phyloP scores from a whole-genome alignment of 257 asterid genomes.

The Solanum infundibuliforme region DNA sequence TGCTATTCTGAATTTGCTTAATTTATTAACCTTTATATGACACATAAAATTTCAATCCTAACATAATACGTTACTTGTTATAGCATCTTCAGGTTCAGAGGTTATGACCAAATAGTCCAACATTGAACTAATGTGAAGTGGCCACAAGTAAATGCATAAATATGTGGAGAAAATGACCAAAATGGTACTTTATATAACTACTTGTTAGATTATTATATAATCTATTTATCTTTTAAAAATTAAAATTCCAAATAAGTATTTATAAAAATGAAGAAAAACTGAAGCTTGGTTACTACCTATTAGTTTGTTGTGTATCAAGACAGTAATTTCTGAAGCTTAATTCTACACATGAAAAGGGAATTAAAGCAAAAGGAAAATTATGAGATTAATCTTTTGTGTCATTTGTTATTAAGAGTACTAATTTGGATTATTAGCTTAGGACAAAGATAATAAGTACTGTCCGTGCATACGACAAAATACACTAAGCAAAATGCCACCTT shows the following conservation, averaged over 20 bases:
- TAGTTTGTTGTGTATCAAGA: background rate
- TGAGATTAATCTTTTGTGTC: background rate
- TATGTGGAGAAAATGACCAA: background rate
- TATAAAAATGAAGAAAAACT: background rate
- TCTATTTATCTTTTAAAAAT: background rate
- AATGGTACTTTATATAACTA: background rate
- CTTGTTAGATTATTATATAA: background rate
- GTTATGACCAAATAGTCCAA: background rate
- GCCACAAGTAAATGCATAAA: background rate
- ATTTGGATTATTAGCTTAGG: background rate
- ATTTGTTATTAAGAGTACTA: background rate
- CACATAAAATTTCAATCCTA: too few species aligned
- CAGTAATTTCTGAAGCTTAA: background rate
- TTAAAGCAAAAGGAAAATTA: background rate
- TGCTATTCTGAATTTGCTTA: background rate
- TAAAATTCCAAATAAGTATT: background rate
- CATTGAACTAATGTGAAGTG: background rate
- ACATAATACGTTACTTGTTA: too few species aligned
- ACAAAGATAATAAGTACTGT: background rate
- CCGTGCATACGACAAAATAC: background rate
- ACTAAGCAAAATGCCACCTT: background rate
- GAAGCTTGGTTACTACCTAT: background rate
- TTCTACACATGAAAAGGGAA: background rate
- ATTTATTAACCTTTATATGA: background rate
- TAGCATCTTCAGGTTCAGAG: too few species aligned